Conservation (phyloP, 257 asterid genomes). For the Solanum clarkiae region DNA sequence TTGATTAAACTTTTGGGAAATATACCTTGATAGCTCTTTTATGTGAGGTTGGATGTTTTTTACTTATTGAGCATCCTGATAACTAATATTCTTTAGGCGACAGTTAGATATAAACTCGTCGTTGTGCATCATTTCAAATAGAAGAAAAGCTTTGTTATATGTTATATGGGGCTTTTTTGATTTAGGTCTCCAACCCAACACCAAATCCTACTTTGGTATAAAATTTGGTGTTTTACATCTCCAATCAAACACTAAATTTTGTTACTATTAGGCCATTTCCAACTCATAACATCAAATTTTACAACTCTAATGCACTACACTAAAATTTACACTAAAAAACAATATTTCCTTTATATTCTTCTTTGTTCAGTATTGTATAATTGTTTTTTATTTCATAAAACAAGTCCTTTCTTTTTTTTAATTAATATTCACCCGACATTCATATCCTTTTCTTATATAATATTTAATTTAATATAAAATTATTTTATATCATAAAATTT, state of each 20-base stretch:
- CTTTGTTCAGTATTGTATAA: background rate
- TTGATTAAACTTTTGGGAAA: background rate
- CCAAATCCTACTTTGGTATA: background rate
- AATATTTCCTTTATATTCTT: background rate
- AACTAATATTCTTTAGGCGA: background rate
- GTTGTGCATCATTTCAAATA: background rate
- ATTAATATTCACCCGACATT: background rate
- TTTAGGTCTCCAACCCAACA: background rate
- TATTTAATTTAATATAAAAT: no score
- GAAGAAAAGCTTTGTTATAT: background rate
- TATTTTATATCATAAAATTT: no score
- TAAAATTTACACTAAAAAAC: background rate
- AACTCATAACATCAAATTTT: background rate
- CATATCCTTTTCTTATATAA: background rate
- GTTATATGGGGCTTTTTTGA: background rate
- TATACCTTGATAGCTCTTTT: background rate
- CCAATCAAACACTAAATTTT: background rate
- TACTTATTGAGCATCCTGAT: background rate
- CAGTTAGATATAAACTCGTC: background rate
- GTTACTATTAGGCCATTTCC: background rate
- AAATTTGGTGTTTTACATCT: background rate
- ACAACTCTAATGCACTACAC: background rate
- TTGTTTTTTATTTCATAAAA: background rate
- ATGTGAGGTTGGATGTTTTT: background rate
- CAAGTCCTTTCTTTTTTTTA: background rate